phyloP scores from a whole-genome alignment of 345 rosid species.

The Pugionium dolabratum region DNA sequence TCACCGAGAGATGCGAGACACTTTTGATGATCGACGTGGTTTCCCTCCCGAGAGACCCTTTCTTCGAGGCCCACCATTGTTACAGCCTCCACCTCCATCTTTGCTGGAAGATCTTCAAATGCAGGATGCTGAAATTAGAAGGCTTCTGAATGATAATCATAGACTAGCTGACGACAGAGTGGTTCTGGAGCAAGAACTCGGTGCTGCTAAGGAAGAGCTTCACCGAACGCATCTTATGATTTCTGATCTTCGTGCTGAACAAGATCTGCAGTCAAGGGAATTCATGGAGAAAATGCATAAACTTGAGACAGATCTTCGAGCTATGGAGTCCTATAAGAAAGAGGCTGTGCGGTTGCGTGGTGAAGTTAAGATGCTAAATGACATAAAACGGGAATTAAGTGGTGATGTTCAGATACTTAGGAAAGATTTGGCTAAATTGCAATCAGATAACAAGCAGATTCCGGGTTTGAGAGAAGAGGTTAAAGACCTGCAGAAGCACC shows the following conservation, averaged over 20 bases:
- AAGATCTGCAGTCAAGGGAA: constrained; percentile 65
- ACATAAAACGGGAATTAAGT: constrained; percentile 61
- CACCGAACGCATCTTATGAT: constrained; percentile 69
- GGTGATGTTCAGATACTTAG: constrained; percentile 73
- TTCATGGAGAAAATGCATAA: constrained; percentile 81
- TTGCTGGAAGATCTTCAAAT: constrained; percentile 87
- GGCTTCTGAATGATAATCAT: constrained; percentile 76
- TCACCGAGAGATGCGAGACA: constrained; percentile 55
- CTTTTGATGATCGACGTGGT: constrained; percentile 61
- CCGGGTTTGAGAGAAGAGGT: constrained; percentile 63
- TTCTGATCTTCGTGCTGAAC: constrained; percentile 69
- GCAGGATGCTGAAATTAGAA: constrained; percentile 71
- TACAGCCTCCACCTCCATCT: constrained; percentile 70
- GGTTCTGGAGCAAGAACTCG: constrained; percentile 73
- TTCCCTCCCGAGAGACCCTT: constrained; percentile 65
- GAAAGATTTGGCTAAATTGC: constrained; percentile 65
- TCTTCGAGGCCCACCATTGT: constrained; percentile 64
- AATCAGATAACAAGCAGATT: constrained; percentile 77
- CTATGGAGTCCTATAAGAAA: constrained; percentile 74
- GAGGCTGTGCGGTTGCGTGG: constrained; percentile 65
- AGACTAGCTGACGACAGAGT: constrained; percentile 72
- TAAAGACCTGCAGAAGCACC: constrained; percentile 78
- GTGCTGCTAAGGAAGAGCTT: constrained; percentile 81
- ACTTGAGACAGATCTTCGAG: constrained; percentile 84
- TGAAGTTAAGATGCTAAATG: constrained; percentile 74